Conservation (phyloP, 305 asterid species). For the Fraxinus greggii region DNA sequence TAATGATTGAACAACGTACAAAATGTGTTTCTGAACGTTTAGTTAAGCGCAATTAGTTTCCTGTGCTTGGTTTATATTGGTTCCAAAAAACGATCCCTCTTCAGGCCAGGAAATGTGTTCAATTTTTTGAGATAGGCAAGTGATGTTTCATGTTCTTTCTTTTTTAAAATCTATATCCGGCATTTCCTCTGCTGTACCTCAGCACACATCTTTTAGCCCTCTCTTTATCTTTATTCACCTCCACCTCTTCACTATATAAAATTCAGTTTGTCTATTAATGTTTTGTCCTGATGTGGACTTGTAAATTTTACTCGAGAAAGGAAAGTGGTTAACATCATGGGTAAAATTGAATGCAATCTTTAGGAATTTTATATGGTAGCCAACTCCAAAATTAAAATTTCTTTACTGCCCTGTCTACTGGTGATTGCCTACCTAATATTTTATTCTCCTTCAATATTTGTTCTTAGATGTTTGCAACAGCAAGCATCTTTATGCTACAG, state of each 20-base stretch:
- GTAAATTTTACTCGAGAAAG: background rate
- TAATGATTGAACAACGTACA: background rate
- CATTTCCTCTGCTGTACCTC: background rate
- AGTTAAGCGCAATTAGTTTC: background rate
- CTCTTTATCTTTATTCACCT: background rate
- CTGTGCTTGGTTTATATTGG: background rate
- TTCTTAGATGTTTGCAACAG: constrained; percentile 1
- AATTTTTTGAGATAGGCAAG: background rate
- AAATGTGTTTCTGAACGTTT: background rate
- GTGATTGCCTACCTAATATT: background rate
- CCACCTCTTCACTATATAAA: background rate
- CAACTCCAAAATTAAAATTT: background rate
- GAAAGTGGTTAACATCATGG: background rate
- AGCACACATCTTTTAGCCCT: background rate
- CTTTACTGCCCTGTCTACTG: background rate
- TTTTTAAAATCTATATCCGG: background rate
- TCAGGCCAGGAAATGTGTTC: constrained; percentile 14
- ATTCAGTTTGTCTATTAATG: background rate
- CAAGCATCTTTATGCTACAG: background rate
- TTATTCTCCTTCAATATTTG: background rate
- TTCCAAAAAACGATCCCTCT: background rate
- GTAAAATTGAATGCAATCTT: background rate
- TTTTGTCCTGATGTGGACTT: background rate
- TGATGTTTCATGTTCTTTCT: background rate
- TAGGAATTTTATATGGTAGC: background rate